phyloP scores from a whole-genome alignment of 225 moss, liverwort and hornwort species.

The Ulota crispa region DNA sequence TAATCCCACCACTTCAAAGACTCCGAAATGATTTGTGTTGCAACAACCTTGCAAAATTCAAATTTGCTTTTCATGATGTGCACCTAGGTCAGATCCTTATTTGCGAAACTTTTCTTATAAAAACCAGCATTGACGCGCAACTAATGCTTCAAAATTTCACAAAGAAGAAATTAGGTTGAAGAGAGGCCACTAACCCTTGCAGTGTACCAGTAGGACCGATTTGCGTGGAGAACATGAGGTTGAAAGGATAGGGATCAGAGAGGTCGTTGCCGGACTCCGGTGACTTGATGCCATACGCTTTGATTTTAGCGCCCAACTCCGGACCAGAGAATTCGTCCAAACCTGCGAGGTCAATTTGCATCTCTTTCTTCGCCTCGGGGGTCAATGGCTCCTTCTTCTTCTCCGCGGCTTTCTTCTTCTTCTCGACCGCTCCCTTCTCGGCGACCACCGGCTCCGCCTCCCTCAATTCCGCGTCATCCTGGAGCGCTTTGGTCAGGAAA shows the following conservation, averaged over 20 bases:
- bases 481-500: conserved; percentile 55
- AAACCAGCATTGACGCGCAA: neutral
- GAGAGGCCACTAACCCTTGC: conserved; percentile 48
- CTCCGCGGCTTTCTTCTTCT: conserved; percentile 48
- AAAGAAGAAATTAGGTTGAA: neutral
- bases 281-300: conserved; percentile 71
- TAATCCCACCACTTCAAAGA: neutral
- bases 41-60: neutral
- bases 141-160: neutral
- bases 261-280: conserved; percentile 82
- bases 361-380: conserved; percentile 43
- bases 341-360: conserved; percentile 68
- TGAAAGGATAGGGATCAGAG: conserved; percentile 95
- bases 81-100: neutral
- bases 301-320: conserved; percentile 80
- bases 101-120: neutral
- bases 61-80: neutral
- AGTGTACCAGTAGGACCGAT: conserved; percentile 83
- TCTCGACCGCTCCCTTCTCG: neutral
- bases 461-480: conserved; percentile 49
- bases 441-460: neutral
- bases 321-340: conserved; percentile 79
- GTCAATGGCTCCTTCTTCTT: conserved; percentile 57
- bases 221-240: conserved; percentile 90
- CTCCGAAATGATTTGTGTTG: neutral